Evolutionary conservation across 306 rosid species (phyloP), one percentile per base, ranked within the genome.

Genomic region (Abrus pulchellus): DNA sequence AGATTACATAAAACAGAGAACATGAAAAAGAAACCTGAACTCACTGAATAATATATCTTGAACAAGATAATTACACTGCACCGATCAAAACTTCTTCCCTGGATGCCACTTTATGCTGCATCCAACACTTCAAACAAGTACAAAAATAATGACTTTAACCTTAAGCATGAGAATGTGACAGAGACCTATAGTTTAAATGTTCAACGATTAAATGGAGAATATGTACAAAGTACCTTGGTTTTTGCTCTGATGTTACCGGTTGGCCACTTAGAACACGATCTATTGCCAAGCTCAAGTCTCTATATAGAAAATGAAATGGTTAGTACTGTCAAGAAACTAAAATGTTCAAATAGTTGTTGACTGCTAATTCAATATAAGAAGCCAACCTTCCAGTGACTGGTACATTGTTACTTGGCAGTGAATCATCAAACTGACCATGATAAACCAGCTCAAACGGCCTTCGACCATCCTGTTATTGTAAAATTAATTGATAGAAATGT

Each of bases 21-120:
- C 69, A 82, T 9, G 61, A 71, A 62, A 68, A 45, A 67, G 77
- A 67, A 74, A 38, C 63, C 77, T 56, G 72, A 78, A 67, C 82
- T 81, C 82, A 70, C 68, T 75, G 34, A 62, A 27, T 76, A 30
- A 54, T 78, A 54, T 78, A 65, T 61, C 84, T 30, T 29, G 84
- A 64, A 38, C 63, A 78, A 9, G 74, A 82, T 78, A 50, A 38
- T n/a, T 50, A 59, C 75, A 63, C 9, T 49, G 79, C 54, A 88
- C 65, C 67, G 41, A 67, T 77, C 74, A 78, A 61, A 41, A 72
- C 70, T 68, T 55, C 81, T 45, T 81, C 87, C 81, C 84, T 1
- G 95, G 99, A 86, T 94, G 95, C 97, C 99, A 94, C 90, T 94
- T 94, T 86, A 93, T 94, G 86, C 97, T 87, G 87, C 99, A 94